Evolutionary conservation across 2,329 filamentous ascomycete species (phyloP).

Genomic region (Neofusicoccum umdonicola): DNA sequence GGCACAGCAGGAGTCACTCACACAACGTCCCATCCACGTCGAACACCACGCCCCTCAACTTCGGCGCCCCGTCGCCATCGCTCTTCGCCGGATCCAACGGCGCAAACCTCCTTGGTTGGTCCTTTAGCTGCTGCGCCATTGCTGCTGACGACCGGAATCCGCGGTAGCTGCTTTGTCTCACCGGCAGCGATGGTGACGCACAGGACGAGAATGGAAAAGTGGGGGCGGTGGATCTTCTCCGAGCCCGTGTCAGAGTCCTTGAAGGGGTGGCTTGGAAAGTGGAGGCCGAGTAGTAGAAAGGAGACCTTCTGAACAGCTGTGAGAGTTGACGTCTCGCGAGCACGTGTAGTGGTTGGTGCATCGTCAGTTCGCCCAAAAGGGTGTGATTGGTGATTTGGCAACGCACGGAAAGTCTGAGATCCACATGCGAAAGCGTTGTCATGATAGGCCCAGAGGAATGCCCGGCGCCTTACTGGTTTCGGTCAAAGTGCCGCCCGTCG

Average conservation of each 20-base stretch:
- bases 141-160: not conserved
- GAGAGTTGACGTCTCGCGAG: not conserved
- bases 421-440: not conserved
- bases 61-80: conserved; percentile 38
- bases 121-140: conserved; percentile 29
- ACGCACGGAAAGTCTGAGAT: not conserved
- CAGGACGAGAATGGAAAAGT: not conserved
- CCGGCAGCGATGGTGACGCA: no score
- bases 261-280: no score
- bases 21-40: conserved; percentile 95
- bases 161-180: no score
- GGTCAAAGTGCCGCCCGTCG: not conserved
- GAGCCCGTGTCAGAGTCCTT: no score
- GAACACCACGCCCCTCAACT: conserved; percentile 67
- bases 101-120: conserved; percentile 47
- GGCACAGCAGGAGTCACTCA: conserved; percentile 47
- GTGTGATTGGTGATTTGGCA: not conserved
- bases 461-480: not conserved
- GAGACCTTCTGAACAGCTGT: no score
- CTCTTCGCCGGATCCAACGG: conserved; percentile 43
- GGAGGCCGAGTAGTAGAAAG: no score
- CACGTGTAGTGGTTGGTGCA: not conserved
- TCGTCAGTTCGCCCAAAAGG: not conserved
- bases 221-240: no score
- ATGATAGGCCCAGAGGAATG: not conserved